A percentile compares a stretch with the other conserved stretches of the same genome.
These are phyloP conservation scores for Veloboletus limbatus DNA, from an alignment of 1,284 basidiomycete genomes.

Conservation along the genomic window DNA sequence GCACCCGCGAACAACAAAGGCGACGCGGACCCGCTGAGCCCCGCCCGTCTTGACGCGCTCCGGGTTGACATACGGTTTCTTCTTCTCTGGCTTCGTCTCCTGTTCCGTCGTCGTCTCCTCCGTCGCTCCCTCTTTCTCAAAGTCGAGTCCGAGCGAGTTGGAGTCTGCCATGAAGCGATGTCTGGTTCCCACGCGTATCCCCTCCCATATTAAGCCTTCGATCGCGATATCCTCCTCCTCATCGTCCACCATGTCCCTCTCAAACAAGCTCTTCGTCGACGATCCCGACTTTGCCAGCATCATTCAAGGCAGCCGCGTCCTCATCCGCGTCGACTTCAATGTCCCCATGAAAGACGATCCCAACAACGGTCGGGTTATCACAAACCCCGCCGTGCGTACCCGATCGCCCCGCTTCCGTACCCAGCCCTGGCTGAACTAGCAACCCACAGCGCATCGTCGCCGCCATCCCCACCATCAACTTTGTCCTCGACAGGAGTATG, in stretches of 20 bases:
- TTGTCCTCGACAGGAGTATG: conserved; percentile 86
- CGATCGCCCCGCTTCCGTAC: conserved; percentile 8
- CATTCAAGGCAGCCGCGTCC: conserved; percentile 88
- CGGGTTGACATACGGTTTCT: conserved; percentile 69
- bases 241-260: conserved; percentile 77
- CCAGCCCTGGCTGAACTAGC: conserved; percentile 2
- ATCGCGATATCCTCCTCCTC: not conserved
- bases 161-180: conserved; percentile 32
- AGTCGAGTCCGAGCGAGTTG: conserved; percentile 68
- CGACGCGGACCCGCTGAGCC: conserved; percentile 54
- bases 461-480: conserved; percentile 94
- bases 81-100: conserved; percentile 37
- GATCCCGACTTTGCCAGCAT: conserved; percentile 61
- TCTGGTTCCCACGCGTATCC: conserved; percentile 23
- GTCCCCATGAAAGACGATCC: conserved; percentile 67
- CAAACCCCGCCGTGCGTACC: conserved; percentile 86
- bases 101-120: conserved; percentile 14
- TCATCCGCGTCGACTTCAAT: conserved; percentile 98
- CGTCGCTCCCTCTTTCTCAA: conserved; percentile 38
- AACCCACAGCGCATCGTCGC: conserved; percentile 85
- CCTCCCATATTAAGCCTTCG: conserved; percentile 7
- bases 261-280: conserved; percentile 90
- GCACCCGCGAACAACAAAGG: not conserved
- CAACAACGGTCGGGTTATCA: conserved; percentile 78
- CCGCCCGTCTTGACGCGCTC: conserved; percentile 80